Evolutionary conservation across 345 rosid genomes (phyloP).

Genomic region (Ceriops zippeliana): DNA sequence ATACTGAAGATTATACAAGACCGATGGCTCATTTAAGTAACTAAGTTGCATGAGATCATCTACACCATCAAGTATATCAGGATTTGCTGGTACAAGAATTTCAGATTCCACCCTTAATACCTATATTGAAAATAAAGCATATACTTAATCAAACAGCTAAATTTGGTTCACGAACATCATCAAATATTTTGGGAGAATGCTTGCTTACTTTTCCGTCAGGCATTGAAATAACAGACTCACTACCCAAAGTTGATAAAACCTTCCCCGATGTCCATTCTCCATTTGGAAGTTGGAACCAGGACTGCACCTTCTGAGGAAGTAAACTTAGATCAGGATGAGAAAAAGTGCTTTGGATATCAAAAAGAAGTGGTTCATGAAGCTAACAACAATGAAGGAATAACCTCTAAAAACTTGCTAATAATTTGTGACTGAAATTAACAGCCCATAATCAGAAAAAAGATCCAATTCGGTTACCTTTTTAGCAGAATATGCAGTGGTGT

Average conservation of each 20-base stretch:
- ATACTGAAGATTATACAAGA: conserved; percentile 79
- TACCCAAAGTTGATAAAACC: conserved; percentile 62
- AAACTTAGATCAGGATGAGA: conserved; percentile 22
- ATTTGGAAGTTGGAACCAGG: conserved; percentile 81
- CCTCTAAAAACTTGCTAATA: not conserved
- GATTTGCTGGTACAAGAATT: conserved; percentile 81
- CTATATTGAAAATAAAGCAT: conserved; percentile 31
- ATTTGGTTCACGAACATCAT: conserved; percentile 10
- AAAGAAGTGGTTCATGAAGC: not conserved
- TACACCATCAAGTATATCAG: conserved; percentile 97
- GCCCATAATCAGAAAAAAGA: conserved; percentile 3
- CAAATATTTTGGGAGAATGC: conserved; percentile 9
- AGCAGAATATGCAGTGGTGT: conserved; percentile 58
- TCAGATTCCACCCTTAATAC: conserved; percentile 65
- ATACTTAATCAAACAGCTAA: conserved; percentile 18
- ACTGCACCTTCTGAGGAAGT: conserved; percentile 66
- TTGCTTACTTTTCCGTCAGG: conserved; percentile 75
- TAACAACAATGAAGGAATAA: conserved; percentile 7
- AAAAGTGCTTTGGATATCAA: conserved; percentile 2
- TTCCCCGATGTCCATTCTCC: conserved; percentile 89
- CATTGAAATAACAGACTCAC: conserved; percentile 59
- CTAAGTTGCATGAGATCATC: conserved; percentile 99
- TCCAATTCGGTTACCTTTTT: conserved; percentile 58
- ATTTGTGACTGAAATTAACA: not conserved
- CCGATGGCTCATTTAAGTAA: conserved; percentile 95